Evolutionary conservation across 2,329 filamentous ascomycete species (phyloP).

Genomic region (Ascochyta rabiei): DNA sequence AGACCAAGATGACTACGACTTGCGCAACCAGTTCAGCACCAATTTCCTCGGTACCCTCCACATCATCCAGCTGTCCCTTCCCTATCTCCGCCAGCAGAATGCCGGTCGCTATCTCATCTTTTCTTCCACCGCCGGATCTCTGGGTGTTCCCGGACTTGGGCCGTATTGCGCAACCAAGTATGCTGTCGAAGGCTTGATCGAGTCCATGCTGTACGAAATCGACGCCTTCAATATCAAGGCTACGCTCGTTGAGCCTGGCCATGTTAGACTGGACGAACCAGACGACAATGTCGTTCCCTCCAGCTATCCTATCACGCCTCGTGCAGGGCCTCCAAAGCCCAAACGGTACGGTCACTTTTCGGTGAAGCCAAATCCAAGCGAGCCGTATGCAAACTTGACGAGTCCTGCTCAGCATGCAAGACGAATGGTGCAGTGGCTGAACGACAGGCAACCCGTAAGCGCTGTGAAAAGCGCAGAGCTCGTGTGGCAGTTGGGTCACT

Average conservation of each 20-base stretch:
- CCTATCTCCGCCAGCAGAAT: conserved; percentile 80
- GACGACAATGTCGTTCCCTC: conserved; percentile 52
- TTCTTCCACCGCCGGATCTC: conserved; percentile 86
- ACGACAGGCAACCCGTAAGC: conserved; percentile 89
- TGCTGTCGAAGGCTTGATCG: conserved; percentile 92
- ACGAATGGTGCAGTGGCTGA: conserved; percentile 92
- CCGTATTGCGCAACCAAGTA: conserved; percentile 98
- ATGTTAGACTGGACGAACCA: conserved; percentile 85
- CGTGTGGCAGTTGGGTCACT: conserved; percentile 92
- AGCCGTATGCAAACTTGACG: conserved; percentile 77
- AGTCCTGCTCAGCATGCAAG: conserved; percentile 87
- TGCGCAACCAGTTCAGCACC: conserved; percentile 95
- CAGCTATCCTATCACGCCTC: conserved; percentile 34
- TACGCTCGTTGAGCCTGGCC: conserved; percentile 88
- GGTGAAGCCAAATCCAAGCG: conserved; percentile 78
- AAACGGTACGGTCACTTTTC: conserved; percentile 91
- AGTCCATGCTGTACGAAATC: conserved; percentile 95
- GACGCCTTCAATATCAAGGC: conserved; percentile 91
- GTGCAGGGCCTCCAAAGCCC: conserved; percentile 52
- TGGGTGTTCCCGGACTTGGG: conserved; percentile 91
- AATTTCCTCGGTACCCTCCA: conserved; percentile 96
- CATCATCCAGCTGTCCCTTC: conserved; percentile 86
- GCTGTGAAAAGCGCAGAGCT: conserved; percentile 91
- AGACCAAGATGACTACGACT: conserved; percentile 93
- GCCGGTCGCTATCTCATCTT: conserved; percentile 89